Conservation (phyloP, 2,329 filamentous ascomycete genomes). For the Neonectria magnoliae region DNA sequence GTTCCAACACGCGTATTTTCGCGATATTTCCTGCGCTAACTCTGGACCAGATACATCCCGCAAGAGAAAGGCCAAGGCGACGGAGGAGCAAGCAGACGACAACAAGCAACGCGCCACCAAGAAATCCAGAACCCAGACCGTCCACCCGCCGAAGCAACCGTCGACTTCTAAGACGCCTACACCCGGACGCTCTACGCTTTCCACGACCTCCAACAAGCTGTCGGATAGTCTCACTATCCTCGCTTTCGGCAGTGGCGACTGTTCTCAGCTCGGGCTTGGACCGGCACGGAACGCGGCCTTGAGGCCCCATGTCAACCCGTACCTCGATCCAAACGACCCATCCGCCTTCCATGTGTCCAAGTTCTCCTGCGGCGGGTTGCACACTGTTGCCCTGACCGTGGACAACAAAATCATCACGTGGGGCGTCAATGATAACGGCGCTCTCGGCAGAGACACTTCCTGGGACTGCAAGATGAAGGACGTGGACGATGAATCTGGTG, state of each 20-base stretch:
- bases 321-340: constrained; percentile 29
- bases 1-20: not conserved
- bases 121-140: not conserved
- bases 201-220: not conserved
- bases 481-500: constrained; percentile 52
- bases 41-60: not conserved
- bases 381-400: constrained; percentile 75
- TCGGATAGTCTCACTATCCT: constrained; percentile 13
- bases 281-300: not conserved
- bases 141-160: not conserved
- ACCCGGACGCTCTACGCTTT: not conserved
- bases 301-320: constrained; percentile 23
- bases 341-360: constrained; percentile 61
- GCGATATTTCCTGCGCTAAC: not conserved
- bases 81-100: not conserved
- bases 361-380: constrained; percentile 79
- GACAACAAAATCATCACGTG: constrained; percentile 82
- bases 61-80: not conserved
- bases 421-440: constrained; percentile 84
- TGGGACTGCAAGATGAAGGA: constrained; percentile 68
- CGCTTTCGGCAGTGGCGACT: constrained; percentile 19
- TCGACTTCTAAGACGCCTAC: not conserved
- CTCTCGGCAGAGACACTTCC: constrained; percentile 74
- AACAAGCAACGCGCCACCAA: not conserved
- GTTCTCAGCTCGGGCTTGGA: constrained; percentile 25